A percentile compares a stretch with the other conserved stretches of the same genome.
phyloP scores from a whole-genome alignment of 2,329 filamentous ascomycete genomes.

The Neopestalotiopsis clavispora region DNA sequence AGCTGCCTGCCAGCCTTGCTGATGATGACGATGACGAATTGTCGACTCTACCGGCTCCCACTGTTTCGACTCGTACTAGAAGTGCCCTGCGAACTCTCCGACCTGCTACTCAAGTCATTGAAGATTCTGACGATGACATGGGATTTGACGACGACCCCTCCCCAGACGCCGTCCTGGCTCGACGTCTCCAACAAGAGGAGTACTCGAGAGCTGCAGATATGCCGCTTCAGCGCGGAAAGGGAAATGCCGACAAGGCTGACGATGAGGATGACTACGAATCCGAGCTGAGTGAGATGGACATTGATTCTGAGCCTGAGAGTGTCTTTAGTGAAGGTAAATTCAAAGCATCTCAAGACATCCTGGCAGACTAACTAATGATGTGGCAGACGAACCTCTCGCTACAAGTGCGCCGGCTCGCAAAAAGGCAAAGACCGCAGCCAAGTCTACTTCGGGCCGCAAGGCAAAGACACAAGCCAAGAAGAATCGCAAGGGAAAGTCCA shows the following conservation, averaged over 20 bases:
- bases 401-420: constrained; percentile 22
- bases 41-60: constrained; percentile 7
- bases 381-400: constrained; percentile 21
- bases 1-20: constrained; percentile 38
- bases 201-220: constrained; percentile 19
- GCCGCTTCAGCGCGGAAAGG: constrained; percentile 12
- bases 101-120: constrained; percentile 15
- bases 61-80: constrained; percentile 18
- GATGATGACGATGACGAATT: constrained; percentile 50
- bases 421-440: constrained; percentile 11
- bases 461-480: neutral
- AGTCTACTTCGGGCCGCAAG: too few relatives aligned
- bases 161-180: constrained; percentile 22
- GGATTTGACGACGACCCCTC: constrained; percentile 18
- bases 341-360: too few relatives aligned
- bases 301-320: neutral
- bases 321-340: neutral
- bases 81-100: constrained; percentile 30
- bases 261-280: constrained; percentile 17
- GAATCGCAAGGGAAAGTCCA: neutral
- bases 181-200: constrained; percentile 33
- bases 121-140: constrained; percentile 31
- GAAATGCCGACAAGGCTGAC: constrained; percentile 23
- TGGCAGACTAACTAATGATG: neutral
- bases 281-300: neutral